Base-by-base conservation (phyloP, 2,329 filamentous ascomycete species). In the Fusarium continuum region DNA sequence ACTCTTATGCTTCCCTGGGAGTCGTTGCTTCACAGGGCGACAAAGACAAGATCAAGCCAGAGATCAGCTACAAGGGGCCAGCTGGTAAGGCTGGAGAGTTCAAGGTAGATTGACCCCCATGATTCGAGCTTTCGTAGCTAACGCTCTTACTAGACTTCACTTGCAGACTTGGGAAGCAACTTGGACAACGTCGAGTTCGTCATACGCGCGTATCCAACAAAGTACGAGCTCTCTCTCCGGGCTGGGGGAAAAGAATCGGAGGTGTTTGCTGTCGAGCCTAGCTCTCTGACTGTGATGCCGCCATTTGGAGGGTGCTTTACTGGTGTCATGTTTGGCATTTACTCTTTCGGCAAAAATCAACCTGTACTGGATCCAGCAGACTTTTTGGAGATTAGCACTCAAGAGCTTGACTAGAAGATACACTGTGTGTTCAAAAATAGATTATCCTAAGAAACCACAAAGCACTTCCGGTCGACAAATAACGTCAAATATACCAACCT, bases 1-100 rank as follows among this genome's bases (percentile, higher is more conserved):
- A 74, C 49, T 77, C 77, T 0, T 75, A 76, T 34, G 72, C 74
- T 7, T 68, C 74, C 0, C 36, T 77, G 2, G 68, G 69, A 4
- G 48, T 70, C 2, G 51, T 64, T 5, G 67, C 69, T 36, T 28
- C 14, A 13, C 34, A 36, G 1, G 38, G 48, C 0, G 38, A 48
- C 0, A 14, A 46, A 23, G 64, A 39, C 2, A 38, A 50, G 2
- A 4, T 64, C 1, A 9, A 20, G 3, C 11, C 53, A 1, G 63
- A 25, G 16, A 31, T 61, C 0, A 32, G 40, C 2, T 47, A 55
- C 8, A 57, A 59, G 6, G 51, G 47, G 6, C 51, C 68, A 8
- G 7, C 19, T 3, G 53, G 55, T 0, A 40, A 43, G 1, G 36
- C 49, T 9, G 41, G 51, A 13, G 44, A 50, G 10, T 51, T 67